Evolutionary conservation across 202 grass and related monocot species (phyloP), one percentile per base, ranked within the genome.

Genomic region (Panicum hallii): DNA sequence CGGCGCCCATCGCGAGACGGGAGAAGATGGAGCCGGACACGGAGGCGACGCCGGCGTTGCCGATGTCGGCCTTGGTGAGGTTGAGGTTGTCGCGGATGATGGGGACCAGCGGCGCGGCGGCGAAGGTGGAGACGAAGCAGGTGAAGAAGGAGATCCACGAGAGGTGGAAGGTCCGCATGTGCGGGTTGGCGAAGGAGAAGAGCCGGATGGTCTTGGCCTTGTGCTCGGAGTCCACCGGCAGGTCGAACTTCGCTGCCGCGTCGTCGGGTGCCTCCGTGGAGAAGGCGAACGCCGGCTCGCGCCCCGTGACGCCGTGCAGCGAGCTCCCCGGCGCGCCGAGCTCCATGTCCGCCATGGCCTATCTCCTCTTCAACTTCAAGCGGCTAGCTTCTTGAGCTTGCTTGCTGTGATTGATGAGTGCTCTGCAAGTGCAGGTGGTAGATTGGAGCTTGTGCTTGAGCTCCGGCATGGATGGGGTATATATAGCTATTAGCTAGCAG

Each of bases 81-180:
- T 40, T 66, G 11, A 97, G 89, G 52, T 97, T 86, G 82, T 97
- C 91, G 9, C 91, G 88, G 86, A 97, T 94, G 80, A 97, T 92
- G 68, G 94, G 92, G 14, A 94, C 87, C 11, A 94, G 92, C 9
- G 92, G 92, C 5, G 92, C 92, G 3, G 92, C 92, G 0, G 92
- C 92, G 66, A 94, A 94, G 63, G 92, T 94, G 23, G 92, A 94
- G 10, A 97, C 85, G 36, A 97, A 88, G 82, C 89, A 91, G 46
- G 82, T 85, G 87, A 97, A 97, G 87, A 97, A 97, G 32, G 91
- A 90, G 19, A 90, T 81, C 91, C 94, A 97, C 0, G 91, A 88
- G 23, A 97, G 91, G 58, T 97, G 94, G 74, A 97, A 97, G 9
- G 94, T 89, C 41, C 79, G 91, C 94, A 97, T 93, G 84, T 97